Conservation (phyloP, 139 green algal species). For the Bryopsis sp. region DNA sequence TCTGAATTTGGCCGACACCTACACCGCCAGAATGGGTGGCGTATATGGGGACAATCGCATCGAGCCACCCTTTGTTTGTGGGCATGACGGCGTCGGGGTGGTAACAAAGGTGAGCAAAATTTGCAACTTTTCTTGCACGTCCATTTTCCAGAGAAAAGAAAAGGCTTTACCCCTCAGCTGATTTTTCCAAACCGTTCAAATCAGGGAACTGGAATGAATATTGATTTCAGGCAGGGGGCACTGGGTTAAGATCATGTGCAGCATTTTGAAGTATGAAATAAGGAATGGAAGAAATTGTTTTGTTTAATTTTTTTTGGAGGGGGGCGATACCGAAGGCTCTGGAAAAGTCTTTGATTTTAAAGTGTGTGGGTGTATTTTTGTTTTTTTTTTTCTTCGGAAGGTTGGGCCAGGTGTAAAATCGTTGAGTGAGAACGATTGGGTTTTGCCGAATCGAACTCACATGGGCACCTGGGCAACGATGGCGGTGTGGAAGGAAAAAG, state of each 20-base stretch:
- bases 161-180: too few species aligned
- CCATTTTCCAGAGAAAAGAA: not conserved
- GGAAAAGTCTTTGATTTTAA: too few species aligned
- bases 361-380: too few species aligned
- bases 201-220: too few species aligned
- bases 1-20: constrained; percentile 58
- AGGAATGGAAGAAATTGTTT: too few species aligned
- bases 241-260: too few species aligned
- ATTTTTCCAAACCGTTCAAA: too few species aligned
- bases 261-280: too few species aligned
- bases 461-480: constrained; percentile 67
- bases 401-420: constrained; percentile 73
- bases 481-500: constrained; percentile 54
- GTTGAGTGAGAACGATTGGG: constrained; percentile 66
- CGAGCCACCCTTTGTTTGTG: constrained; percentile 49
- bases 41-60: constrained; percentile 43
- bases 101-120: constrained; percentile 57
- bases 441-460: constrained; percentile 53
- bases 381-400: constrained; percentile 33
- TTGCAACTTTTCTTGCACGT: not conserved
- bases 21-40: constrained; percentile 47
- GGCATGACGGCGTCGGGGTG: constrained; percentile 55
- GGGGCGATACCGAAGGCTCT: too few species aligned
- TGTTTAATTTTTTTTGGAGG: too few species aligned
- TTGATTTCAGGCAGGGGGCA: too few species aligned